These are phyloP conservation scores for Fusarium citri DNA, from an alignment of 2,329 filamentous ascomycete species.

Conservation along the genomic window DNA sequence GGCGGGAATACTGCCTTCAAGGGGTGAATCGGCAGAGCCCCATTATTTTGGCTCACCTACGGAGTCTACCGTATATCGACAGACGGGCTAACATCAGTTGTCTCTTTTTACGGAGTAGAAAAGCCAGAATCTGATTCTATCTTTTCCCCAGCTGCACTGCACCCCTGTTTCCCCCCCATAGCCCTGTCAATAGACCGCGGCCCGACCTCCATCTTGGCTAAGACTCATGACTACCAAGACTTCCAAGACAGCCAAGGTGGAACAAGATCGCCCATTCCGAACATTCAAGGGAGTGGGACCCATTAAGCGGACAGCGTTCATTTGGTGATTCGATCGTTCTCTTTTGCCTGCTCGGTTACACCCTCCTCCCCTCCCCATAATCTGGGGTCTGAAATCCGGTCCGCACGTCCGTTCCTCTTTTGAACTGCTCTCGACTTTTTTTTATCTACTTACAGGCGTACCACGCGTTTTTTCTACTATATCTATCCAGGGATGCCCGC, in stretches of 20 bases:
- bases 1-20: slow-evolving; percentile 10
- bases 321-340: slow-evolving; percentile 3
- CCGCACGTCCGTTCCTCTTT: slow-evolving; percentile 20
- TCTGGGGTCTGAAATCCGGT: slow-evolving; percentile 30
- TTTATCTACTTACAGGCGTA: background rate
- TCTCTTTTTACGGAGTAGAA: background rate
- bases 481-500: slow-evolving; percentile 13
- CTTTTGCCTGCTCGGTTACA: slow-evolving; percentile 23
- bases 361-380: slow-evolving; percentile 2
- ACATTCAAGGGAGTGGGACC: slow-evolving; percentile 12
- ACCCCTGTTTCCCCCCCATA: background rate
- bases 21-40: slow-evolving; percentile 10
- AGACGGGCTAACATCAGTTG: slow-evolving; percentile 11
- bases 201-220: slow-evolving; percentile 25
- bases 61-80: slow-evolving; percentile 11
- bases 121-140: background rate
- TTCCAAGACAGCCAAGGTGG: slow-evolving; percentile 33
- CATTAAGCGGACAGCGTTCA: background rate
- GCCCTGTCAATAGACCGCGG: slow-evolving; percentile 8
- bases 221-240: slow-evolving; percentile 25
- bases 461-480: slow-evolving; percentile 20
- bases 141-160: slow-evolving; percentile 8
- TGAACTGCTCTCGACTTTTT: background rate
- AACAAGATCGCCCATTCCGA: slow-evolving; percentile 30
- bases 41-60: slow-evolving; percentile 10